phyloP scores from a whole-genome alignment of 208 protist species.

The Crithidia expoeki region DNA sequence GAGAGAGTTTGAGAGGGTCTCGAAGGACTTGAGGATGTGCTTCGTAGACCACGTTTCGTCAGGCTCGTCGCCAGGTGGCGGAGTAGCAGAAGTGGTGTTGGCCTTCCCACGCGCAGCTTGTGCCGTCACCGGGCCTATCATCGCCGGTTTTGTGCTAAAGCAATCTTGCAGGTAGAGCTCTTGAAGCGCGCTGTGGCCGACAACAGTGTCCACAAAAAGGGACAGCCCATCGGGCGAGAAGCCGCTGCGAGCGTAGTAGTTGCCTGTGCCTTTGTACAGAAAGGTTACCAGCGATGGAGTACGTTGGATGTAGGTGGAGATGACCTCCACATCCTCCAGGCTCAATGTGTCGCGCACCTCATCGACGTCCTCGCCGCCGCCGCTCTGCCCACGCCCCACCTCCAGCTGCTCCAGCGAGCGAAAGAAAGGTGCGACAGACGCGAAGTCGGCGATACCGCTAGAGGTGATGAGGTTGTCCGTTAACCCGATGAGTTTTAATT shows the following conservation, averaged over 20 bases:
- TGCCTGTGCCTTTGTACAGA: conserved; percentile 54
- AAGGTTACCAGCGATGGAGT: conserved; percentile 36
- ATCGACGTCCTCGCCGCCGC: conserved; percentile 31
- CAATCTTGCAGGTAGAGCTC: conserved; percentile 58
- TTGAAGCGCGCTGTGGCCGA: conserved; percentile 31
- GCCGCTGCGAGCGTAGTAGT: conserved; percentile 45
- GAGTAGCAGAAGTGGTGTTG: not conserved
- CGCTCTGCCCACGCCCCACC: conserved; percentile 44
- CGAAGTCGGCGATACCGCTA: conserved; percentile 35
- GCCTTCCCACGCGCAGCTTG: conserved; percentile 20
- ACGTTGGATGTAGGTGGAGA: conserved; percentile 34
- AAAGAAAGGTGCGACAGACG: conserved; percentile 25
- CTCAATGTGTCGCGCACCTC: conserved; percentile 46
- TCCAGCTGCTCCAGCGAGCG: conserved; percentile 43
- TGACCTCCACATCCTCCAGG: conserved; percentile 19
- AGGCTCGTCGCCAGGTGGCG: not conserved
- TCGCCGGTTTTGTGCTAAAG: conserved; percentile 43
- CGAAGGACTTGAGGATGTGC: conserved; percentile 36
- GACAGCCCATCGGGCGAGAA: conserved; percentile 42
- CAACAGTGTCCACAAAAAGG: conserved; percentile 36
- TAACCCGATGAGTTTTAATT: conserved; percentile 44
- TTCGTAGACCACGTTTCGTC: conserved; percentile 27
- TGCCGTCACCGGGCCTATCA: conserved; percentile 20
- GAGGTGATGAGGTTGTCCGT: conserved; percentile 59
- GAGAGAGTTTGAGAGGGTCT: conserved; percentile 37